These are phyloP conservation scores for Lepidium africanum DNA, from an alignment of 345 rosid species.

Conservation along the genomic window DNA sequence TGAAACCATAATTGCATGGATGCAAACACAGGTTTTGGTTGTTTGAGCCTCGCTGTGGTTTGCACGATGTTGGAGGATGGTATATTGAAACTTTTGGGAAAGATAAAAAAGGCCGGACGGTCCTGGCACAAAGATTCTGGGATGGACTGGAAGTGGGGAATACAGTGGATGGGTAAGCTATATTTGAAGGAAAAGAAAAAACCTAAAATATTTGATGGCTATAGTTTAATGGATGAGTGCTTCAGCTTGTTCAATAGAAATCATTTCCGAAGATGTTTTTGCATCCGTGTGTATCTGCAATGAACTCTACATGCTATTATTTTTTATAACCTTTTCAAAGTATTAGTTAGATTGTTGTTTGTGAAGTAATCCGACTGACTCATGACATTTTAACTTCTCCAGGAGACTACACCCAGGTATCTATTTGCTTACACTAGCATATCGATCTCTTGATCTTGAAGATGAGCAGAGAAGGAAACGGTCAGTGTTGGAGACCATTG, in stretches of 20 bases:
- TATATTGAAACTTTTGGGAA: slow-evolving; percentile 86
- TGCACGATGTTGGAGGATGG: slow-evolving; percentile 96
- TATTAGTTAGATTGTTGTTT: neutral
- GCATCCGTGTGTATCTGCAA: neutral
- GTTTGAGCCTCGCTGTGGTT: slow-evolving; percentile 86
- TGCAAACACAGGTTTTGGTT: slow-evolving; percentile 72
- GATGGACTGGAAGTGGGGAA: slow-evolving; percentile 52
- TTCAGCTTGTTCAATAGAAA: neutral
- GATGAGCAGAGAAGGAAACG: slow-evolving; percentile 59
- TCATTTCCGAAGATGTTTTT: neutral
- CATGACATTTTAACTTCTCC: slow-evolving; percentile 20
- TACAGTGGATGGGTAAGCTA: slow-evolving; percentile 60
- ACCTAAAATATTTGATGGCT: neutral
- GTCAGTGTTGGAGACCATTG: slow-evolving; percentile 35
- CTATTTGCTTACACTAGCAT: slow-evolving; percentile 79
- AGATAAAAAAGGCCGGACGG: slow-evolving; percentile 63
- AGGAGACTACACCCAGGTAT: slow-evolving; percentile 96
- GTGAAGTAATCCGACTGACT: slow-evolving; percentile 3
- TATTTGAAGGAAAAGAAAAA: neutral
- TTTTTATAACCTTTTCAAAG: no score
- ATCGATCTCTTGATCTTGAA: slow-evolving; percentile 91
- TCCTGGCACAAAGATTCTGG: slow-evolving; percentile 67
- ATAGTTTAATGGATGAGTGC: neutral
- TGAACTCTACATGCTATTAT: neutral
- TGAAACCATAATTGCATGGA: slow-evolving; percentile 5